A percentile compares a stretch with the other conserved stretches of the same genome.
Evolutionary conservation across 2,329 filamentous ascomycete genomes (phyloP).

Genomic region (Decorospora gaudefroyi): DNA sequence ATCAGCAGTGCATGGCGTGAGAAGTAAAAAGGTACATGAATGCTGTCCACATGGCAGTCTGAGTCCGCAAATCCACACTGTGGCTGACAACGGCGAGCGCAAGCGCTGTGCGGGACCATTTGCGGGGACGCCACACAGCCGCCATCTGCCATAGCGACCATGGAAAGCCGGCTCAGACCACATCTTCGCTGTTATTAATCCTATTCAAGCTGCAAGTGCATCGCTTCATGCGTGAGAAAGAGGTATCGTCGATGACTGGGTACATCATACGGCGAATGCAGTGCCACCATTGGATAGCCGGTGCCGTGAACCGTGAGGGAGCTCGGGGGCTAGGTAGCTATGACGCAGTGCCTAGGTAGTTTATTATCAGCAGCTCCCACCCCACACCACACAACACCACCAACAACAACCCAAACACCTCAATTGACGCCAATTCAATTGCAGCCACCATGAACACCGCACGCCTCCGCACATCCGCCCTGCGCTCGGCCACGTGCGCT

Average conservation of each 20-base stretch:
- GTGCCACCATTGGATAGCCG: constrained; percentile 23
- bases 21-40: constrained; percentile 7
- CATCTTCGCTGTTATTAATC: too few relatives aligned
- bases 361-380: constrained; percentile 16
- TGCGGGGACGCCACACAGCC: too few relatives aligned
- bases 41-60: too few relatives aligned
- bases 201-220: too few relatives aligned
- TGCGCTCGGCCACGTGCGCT: constrained; percentile 73
- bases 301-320: constrained; percentile 10
- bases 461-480: constrained; percentile 71
- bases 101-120: too few relatives aligned
- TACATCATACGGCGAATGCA: neutral
- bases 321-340: constrained; percentile 24
- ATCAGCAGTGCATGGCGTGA: constrained; percentile 29
- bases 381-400: constrained; percentile 8
- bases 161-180: too few relatives aligned
- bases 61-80: too few relatives aligned
- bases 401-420: constrained; percentile 6
- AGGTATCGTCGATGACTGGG: neutral
- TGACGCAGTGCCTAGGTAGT: constrained; percentile 36
- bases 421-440: too few relatives aligned
- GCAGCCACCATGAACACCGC: constrained; percentile 69
- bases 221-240: neutral
- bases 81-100: too few relatives aligned
- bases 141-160: too few relatives aligned